Evolutionary conservation across 1,139 yeast genomes (phyloP).

Genomic region (Suhomyces terraborum): DNA sequence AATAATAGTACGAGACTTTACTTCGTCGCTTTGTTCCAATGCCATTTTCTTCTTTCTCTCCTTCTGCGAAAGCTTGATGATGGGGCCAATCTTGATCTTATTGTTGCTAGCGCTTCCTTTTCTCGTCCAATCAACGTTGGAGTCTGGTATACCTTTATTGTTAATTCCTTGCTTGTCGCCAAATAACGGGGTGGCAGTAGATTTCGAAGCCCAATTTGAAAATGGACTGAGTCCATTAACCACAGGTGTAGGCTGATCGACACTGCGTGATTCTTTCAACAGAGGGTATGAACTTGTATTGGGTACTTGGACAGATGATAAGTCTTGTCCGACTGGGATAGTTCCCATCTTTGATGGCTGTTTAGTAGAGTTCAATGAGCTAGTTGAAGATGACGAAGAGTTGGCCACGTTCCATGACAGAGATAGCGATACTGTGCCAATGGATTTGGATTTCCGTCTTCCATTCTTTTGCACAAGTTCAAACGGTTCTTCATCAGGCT

Average conservation of each 20-base stretch:
- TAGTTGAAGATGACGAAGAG: conserved; percentile 4
- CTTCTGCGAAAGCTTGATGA: conserved; percentile 49
- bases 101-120: conserved; percentile 17
- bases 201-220: conserved; percentile 35
- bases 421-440: conserved; percentile 2
- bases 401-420: conserved; percentile 12
- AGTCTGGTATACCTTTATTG: neutral
- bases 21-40: conserved; percentile 2
- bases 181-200: conserved; percentile 20
- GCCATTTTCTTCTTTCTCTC: conserved; percentile 45
- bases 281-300: conserved; percentile 4
- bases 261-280: conserved; percentile 3
- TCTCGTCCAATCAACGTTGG: conserved; percentile 10
- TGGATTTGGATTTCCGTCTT: conserved; percentile 22
- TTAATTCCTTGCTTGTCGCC: conserved; percentile 13
- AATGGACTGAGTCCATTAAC: conserved; percentile 28
- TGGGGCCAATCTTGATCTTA: conserved; percentile 40
- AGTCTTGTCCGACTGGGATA: too few relatives aligned
- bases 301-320: neutral
- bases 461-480: conserved; percentile 32
- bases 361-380: conserved; percentile 1
- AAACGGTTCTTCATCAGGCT: conserved; percentile 28
- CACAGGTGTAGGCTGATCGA: conserved; percentile 1
- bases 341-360: neutral
- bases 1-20: neutral